Evolutionary conservation across 495 filamentous ascomycete species (phyloP), one percentile per base, ranked within the genome.

Genomic region (Xylaria telfairii): DNA sequence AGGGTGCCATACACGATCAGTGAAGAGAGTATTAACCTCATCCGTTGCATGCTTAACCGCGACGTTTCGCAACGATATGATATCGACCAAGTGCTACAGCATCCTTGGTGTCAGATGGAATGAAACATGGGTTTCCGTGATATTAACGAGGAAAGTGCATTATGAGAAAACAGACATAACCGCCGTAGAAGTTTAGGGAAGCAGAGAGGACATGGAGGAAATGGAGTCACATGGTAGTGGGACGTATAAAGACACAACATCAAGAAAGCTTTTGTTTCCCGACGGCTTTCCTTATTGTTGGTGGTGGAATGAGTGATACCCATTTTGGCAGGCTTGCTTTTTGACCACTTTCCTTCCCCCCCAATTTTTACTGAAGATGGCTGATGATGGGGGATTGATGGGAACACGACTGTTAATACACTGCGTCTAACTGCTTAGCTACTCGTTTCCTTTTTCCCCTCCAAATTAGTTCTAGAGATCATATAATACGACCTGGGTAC

Each of bases 1-100:
- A 87, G 96, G 26, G 91, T 99, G 7, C 96, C 96, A 0, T 97
- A 94, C 79, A 85, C 95, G 26, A 92, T 97, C 81, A 97, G 93
- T 78, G 94, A 97, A 72, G 90, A 92, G 57, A 96, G 93, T 75
- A 95, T 99, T 71, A 90, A 97, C 74, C 83, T 99, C 51, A 92
- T 99, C 62, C 87, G 93, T 47, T 83, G 87, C 72, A 98, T 98
- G 96, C 90, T 99, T 13, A 88, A 98, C 76, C 89, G 96, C 19
- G 91, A 98, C 77, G 92, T 98, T 32, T 89, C 93, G 67, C 85
- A 90, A 74, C 86, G 96, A 30, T 87, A 93, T 68, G 91, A 89
- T 13, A 97, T 99, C 69, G 90, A 91, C 39, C 88, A 93, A 76
- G 93, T 99, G 15, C 80, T 96, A 68, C 90, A 92, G 19, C 95